Conservation (phyloP, 495 filamentous ascomycete genomes). For the Penicillium riverlandense region DNA sequence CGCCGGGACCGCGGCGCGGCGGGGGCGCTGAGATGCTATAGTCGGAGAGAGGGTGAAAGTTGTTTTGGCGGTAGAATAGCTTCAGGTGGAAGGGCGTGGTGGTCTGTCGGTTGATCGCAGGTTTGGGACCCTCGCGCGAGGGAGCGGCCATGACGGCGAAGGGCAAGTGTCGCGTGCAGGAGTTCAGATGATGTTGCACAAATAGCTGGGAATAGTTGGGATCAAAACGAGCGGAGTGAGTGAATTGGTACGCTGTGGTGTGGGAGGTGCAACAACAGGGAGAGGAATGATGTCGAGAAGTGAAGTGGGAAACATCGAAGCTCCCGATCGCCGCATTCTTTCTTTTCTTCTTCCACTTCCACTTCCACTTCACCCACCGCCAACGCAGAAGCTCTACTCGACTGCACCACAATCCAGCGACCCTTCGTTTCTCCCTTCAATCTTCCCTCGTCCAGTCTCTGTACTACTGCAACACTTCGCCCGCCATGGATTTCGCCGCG, state of each 20-base stretch:
- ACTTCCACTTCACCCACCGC: background rate
- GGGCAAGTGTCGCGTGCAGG: background rate
- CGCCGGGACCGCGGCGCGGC: slow-evolving; percentile 17
- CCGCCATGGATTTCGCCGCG: slow-evolving; percentile 85
- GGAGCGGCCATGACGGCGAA: slow-evolving; percentile 19
- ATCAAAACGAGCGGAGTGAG: too few relatives aligned
- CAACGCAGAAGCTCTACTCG: background rate
- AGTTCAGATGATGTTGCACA: background rate
- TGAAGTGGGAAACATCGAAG: slow-evolving; percentile 7
- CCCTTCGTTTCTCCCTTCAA: background rate
- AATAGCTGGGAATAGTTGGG: too few relatives aligned
- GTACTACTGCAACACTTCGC: background rate
- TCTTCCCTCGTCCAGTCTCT: background rate
- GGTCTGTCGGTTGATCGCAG: slow-evolving; percentile 55
- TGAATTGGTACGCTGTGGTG: too few relatives aligned
- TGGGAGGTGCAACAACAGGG: too few relatives aligned
- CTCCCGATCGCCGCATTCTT: slow-evolving; percentile 5
- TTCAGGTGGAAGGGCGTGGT: slow-evolving; percentile 85
- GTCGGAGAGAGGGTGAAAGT: slow-evolving; percentile 54
- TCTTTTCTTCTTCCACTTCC: slow-evolving; percentile 10
- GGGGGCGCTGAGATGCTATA: slow-evolving; percentile 15
- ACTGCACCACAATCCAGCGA: background rate
- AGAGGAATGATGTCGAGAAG: background rate
- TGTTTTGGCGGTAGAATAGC: slow-evolving; percentile 72
- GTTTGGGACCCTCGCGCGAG: slow-evolving; percentile 19